phyloP scores from a whole-genome alignment of 2,329 filamentous ascomycete species.

The Fonsecaea pedrosoi region DNA sequence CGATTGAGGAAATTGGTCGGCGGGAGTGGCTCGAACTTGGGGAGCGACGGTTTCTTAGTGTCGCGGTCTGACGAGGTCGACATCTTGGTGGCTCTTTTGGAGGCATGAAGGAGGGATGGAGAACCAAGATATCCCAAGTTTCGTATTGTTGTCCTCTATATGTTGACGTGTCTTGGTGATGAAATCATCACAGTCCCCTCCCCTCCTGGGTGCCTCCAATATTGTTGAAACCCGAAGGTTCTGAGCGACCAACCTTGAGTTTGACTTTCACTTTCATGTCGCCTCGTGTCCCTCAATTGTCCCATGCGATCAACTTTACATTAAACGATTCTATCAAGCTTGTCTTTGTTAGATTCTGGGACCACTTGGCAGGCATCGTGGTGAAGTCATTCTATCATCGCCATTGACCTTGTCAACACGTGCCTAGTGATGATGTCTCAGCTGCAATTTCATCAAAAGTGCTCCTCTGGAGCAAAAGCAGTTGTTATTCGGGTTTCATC shows the following conservation, averaged over 20 bases:
- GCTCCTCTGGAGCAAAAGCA: not conserved
- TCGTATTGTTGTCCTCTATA: too few relatives aligned
- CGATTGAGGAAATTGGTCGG: slow-evolving; percentile 29
- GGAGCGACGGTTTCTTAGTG: slow-evolving; percentile 16
- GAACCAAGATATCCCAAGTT: too few relatives aligned
- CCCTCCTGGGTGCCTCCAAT: too few relatives aligned
- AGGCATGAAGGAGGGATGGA: not conserved
- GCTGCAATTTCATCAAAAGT: not conserved
- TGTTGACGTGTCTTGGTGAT: too few relatives aligned
- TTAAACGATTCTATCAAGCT: too few relatives aligned
- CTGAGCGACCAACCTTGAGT: too few relatives aligned
- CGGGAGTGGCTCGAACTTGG: slow-evolving; percentile 33
- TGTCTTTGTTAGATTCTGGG: not conserved
- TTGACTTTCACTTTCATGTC: too few relatives aligned
- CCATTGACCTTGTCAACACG: not conserved
- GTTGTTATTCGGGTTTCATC: not conserved
- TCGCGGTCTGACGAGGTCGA: not conserved
- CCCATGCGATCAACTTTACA: too few relatives aligned
- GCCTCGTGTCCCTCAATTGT: too few relatives aligned
- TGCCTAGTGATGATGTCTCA: not conserved
- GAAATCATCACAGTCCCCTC: too few relatives aligned
- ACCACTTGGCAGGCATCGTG: not conserved
- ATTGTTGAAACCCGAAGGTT: too few relatives aligned
- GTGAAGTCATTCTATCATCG: not conserved
- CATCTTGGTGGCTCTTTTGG: not conserved